Percentiles rank a stretch among this genome's conserved stretches.
phyloP scores from a whole-genome alignment of 1,284 basidiomycete genomes.

The Xerocomus nothofagi region DNA sequence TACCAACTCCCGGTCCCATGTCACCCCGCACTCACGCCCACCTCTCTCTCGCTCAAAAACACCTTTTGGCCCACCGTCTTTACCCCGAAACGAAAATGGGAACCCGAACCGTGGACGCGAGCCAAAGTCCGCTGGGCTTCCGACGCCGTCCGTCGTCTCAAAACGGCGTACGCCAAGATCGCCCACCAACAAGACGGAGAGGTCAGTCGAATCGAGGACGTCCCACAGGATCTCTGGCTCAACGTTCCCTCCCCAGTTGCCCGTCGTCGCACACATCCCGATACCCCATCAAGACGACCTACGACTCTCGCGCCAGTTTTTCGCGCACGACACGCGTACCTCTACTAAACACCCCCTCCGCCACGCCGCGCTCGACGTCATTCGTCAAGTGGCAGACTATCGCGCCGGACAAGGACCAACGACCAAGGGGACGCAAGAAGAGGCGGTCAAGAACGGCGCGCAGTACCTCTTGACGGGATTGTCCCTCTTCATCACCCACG shows the following conservation, averaged over 20 bases:
- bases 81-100: conserved; percentile 69
- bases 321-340: conserved; percentile 68
- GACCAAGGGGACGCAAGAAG: neutral
- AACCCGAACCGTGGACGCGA: conserved; percentile 66
- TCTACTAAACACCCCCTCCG: conserved; percentile 74
- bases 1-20: conserved; percentile 67
- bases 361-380: conserved; percentile 79
- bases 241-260: conserved; percentile 48
- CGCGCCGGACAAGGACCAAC: conserved; percentile 37
- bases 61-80: conserved; percentile 82
- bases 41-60: conserved; percentile 67
- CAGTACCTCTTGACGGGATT: conserved; percentile 85
- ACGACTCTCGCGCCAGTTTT: conserved; percentile 44
- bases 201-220: conserved; percentile 38
- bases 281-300: conserved; percentile 49
- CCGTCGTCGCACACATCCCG: conserved; percentile 76
- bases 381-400: conserved; percentile 65
- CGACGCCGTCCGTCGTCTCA: conserved; percentile 59
- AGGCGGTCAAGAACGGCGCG: conserved; percentile 53
- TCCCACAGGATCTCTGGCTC: neutral
- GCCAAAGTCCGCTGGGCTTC: conserved; percentile 71
- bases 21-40: conserved; percentile 67
- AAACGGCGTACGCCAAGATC: conserved; percentile 53
- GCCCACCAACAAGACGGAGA: conserved; percentile 51
- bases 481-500: conserved; percentile 86